Evolutionary conservation across 2,329 filamentous ascomycete genomes (phyloP).

Genomic region (Monilinia laxa): DNA sequence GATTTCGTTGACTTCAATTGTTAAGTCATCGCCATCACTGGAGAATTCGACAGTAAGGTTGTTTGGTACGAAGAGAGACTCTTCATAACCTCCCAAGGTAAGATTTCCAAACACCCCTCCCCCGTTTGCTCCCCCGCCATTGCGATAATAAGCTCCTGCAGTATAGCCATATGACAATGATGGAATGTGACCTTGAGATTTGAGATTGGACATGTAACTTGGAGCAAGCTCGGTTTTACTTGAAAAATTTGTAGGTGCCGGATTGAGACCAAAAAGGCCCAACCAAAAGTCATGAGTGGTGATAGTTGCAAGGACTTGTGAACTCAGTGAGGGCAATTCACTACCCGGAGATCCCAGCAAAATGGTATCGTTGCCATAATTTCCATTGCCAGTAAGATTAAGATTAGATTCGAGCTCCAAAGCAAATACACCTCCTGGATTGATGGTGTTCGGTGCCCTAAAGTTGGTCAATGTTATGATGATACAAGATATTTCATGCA

Average conservation of each 20-base stretch:
- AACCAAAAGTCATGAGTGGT: conserved; percentile 36
- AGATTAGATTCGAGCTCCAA: conserved; percentile 29
- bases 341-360: conserved; percentile 25
- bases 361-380: conserved; percentile 35
- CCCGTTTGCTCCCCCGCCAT: conserved; percentile 19
- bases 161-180: conserved; percentile 48
- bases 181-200: conserved; percentile 42
- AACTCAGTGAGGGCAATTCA: conserved; percentile 26
- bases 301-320: conserved; percentile 38
- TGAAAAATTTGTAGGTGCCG: conserved; percentile 31
- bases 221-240: conserved; percentile 28
- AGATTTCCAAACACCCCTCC: conserved; percentile 31
- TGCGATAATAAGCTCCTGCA: conserved; percentile 45
- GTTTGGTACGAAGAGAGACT: conserved; percentile 44
- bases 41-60: conserved; percentile 43
- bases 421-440: conserved; percentile 27
- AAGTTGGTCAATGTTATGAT: conserved; percentile 10
- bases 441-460: conserved; percentile 30
- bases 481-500: not conserved
- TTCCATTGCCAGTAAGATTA: conserved; percentile 26
- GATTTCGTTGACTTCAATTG: conserved; percentile 42
- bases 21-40: conserved; percentile 42
- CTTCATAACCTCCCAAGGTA: conserved; percentile 44
- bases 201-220: conserved; percentile 44
- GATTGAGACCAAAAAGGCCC: conserved; percentile 35